Conservation (phyloP, 2,329 filamentous ascomycete genomes). For the Ophiocordyceps camponoti-leonardi region DNA sequence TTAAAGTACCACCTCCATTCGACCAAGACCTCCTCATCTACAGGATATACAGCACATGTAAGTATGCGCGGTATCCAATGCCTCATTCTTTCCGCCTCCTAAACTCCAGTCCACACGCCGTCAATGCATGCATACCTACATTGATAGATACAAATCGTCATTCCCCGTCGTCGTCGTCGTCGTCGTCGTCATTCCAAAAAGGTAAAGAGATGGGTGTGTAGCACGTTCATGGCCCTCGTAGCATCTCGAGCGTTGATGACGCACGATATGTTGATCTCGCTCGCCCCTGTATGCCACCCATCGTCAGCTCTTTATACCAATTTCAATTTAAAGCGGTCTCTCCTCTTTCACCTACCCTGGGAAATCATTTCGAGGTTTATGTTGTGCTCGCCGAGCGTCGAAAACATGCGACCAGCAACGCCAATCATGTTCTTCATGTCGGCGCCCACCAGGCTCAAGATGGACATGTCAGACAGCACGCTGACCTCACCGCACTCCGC, state of each 20-base stretch:
- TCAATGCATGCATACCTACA: no score
- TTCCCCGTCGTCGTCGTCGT: no score
- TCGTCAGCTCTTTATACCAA: background rate
- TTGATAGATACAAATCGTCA: no score
- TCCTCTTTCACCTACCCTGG: conserved; percentile 47
- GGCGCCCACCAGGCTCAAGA: conserved; percentile 81
- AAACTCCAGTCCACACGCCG: no score
- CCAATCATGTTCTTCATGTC: conserved; percentile 98
- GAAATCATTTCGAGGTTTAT: conserved; percentile 99
- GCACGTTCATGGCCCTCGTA: conserved; percentile 82
- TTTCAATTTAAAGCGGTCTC: background rate
- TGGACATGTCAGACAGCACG: conserved; percentile 82
- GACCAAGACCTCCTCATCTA: no score
- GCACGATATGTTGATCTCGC: conserved; percentile 98
- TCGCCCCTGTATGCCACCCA: conserved; percentile 50
- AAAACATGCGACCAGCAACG: conserved; percentile 88
- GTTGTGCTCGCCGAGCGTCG: conserved; percentile 77
- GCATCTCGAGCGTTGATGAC: conserved; percentile 88
- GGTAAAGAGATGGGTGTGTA: conserved; percentile 93
- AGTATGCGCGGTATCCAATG: no score
- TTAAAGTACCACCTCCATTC: no score
- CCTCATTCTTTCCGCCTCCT: no score
- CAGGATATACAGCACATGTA: no score
- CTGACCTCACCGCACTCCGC: conserved; percentile 76
- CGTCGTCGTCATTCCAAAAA: conserved; percentile 49